Evolutionary conservation across 2,329 filamentous ascomycete genomes (phyloP).

Genomic region (Lachnellula arida): DNA sequence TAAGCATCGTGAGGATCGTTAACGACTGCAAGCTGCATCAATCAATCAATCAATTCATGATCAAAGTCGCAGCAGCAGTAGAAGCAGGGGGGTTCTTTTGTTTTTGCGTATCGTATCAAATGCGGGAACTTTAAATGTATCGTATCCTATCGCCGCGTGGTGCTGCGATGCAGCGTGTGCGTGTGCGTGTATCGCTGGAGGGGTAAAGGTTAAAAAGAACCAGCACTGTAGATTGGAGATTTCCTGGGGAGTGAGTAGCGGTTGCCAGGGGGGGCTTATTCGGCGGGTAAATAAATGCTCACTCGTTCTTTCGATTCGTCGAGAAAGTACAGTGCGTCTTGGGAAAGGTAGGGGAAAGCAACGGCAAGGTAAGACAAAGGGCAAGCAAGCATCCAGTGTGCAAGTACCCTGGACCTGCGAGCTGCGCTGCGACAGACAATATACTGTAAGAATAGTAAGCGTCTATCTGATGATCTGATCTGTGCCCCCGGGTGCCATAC

Average conservation of each 20-base stretch:
- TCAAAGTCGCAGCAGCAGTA: slow-evolving; percentile 5
- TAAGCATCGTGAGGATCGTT: slow-evolving; percentile 46
- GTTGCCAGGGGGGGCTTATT: slow-evolving; percentile 8
- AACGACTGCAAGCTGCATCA: slow-evolving; percentile 10
- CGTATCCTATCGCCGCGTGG: slow-evolving; percentile 9
- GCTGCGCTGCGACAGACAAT: too few species aligned
- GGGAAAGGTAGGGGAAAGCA: slow-evolving; percentile 3
- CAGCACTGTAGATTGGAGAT: slow-evolving; percentile 12
- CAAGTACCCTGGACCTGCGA: background rate
- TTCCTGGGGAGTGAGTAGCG: slow-evolving; percentile 19
- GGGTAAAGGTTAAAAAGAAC: slow-evolving; percentile 17
- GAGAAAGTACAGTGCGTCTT: slow-evolving; percentile 11
- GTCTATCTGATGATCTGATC: too few species aligned
- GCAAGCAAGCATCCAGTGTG: background rate
- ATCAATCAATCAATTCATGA: slow-evolving; percentile 25
- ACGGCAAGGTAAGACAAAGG: background rate
- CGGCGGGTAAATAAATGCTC: slow-evolving; percentile 18
- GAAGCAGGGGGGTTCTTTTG: slow-evolving; percentile 1
- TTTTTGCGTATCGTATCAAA: background rate
- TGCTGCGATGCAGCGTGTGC: background rate
- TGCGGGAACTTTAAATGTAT: background rate
- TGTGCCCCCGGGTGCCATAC: too few species aligned
- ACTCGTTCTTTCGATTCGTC: slow-evolving; percentile 17
- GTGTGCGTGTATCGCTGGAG: slow-evolving; percentile 19
- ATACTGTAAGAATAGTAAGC: too few species aligned